Evolutionary conservation across 148 eudicot genomes (phyloP), one percentile per base, ranked within the genome.

Genomic region (Diospyros lotus): DNA sequence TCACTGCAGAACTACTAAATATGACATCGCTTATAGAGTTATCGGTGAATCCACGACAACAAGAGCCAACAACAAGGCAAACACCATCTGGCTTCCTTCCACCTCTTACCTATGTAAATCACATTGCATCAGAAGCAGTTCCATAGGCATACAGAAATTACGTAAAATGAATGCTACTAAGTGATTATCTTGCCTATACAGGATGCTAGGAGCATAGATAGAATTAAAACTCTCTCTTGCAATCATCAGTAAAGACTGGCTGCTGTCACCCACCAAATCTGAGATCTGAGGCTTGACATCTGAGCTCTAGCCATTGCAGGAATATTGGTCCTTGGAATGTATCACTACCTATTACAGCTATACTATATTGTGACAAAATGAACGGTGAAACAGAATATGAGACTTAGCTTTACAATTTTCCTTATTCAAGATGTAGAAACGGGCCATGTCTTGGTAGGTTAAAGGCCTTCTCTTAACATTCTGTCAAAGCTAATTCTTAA

Each of bases 31-130:
- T 93, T 62, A 78, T 82, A 72, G 81, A 66, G 75, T 91, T 93
- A 56, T 90, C 80, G 42, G 63, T 64, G 73, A 92, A 92, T 14
- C 97, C 99, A 68, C 83, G 90, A 72, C 91, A 88, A 85, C 99
- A 95, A 58, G 99, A 90, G 54, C 99, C 99, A 75, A 93, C 99
- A 64, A 95, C 99, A 74, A 91, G 90, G 86, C 99, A 95, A 66
- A 89, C 89, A 51, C 99, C 99, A 75, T 95, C 99, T 3, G 99
- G 99, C 85, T 91, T 95, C 82, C 91, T 87, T 71, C 90, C 93
- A 18, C 75, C n/a, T 74, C 97, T 85, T 77, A 92, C 76, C 99
- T 95, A 86, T 68, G 45, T 68, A 53, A 51, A 80, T 71, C 54
- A 77, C 10, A 60, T 2, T 6, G 46, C 52, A 59, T 61, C 18